Conservation (phyloP, 257 asterid genomes). For the Solanum sitiens region DNA sequence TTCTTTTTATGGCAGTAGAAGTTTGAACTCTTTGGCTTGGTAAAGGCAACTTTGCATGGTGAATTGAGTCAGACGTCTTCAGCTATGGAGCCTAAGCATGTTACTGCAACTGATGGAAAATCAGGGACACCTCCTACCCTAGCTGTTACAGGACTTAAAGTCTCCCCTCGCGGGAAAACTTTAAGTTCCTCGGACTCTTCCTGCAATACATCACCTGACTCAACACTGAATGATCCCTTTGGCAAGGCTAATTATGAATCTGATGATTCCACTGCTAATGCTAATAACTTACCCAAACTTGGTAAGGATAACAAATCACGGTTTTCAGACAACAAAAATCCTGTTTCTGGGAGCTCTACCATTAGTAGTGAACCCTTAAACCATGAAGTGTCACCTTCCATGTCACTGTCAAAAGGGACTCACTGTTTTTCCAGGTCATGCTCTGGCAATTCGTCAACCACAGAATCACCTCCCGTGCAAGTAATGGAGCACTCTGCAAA, state of each 20-base stretch:
- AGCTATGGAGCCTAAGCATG: background rate
- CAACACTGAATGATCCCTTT: background rate
- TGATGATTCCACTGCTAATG: background rate
- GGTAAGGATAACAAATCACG: background rate
- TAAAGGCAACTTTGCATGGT: background rate
- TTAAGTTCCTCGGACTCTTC: background rate
- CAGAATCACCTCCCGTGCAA: slow-evolving; percentile 1
- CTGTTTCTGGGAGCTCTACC: background rate
- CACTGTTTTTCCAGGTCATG: background rate
- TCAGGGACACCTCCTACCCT: background rate
- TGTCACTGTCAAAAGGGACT: background rate
- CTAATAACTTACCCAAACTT: background rate
- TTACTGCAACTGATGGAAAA: background rate
- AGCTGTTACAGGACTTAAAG: background rate
- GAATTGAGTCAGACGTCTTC: background rate
- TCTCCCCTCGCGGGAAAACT: background rate
- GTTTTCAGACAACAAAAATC: background rate
- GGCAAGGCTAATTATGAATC: background rate
- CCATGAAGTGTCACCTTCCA: background rate
- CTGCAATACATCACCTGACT: background rate
- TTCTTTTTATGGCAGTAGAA: background rate
- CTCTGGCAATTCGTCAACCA: background rate
- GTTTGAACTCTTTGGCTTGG: background rate
- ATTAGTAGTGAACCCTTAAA: background rate
- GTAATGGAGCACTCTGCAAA: background rate